Percentiles rank a stretch among this genome's conserved stretches.
Conservation (phyloP, 106 monocot genomes). For the Chionographis japonica region DNA sequence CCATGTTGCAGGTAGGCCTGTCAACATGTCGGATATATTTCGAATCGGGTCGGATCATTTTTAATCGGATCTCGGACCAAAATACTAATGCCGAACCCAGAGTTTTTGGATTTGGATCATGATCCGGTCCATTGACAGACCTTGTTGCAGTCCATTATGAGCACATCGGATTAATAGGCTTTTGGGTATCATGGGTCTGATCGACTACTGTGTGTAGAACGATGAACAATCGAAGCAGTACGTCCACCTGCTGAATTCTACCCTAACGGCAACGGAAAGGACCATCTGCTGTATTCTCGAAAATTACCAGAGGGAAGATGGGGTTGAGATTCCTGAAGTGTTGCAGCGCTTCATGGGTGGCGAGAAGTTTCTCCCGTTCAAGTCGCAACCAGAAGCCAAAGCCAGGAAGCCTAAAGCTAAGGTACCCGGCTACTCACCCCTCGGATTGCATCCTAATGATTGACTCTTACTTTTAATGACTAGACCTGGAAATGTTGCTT, state of each 20-base stretch:
- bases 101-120: too few relatives aligned
- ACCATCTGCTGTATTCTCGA: constrained; percentile 57
- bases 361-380: constrained; percentile 37
- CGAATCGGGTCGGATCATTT: too few relatives aligned
- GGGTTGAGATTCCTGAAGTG: constrained; percentile 41
- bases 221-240: constrained; percentile 48
- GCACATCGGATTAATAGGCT: background rate
- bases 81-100: too few relatives aligned
- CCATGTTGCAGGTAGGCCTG: background rate
- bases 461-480: too few relatives aligned
- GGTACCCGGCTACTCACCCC: constrained; percentile 1
- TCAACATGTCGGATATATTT: too few relatives aligned
- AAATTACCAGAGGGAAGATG: constrained; percentile 49
- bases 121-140: too few relatives aligned
- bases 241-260: constrained; percentile 63
- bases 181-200: background rate
- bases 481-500: too few relatives aligned
- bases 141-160: too few relatives aligned
- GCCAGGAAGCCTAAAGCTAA: constrained; percentile 42
- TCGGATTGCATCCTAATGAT: too few relatives aligned
- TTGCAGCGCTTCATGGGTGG: constrained; percentile 51
- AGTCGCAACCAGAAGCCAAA: constrained; percentile 21
- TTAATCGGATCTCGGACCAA: too few relatives aligned
- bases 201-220: constrained; percentile 20
- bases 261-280: constrained; percentile 54